These are phyloP conservation scores for Silene coronaria DNA, from an alignment of 179 eudicot species.

Conservation along the genomic window DNA sequence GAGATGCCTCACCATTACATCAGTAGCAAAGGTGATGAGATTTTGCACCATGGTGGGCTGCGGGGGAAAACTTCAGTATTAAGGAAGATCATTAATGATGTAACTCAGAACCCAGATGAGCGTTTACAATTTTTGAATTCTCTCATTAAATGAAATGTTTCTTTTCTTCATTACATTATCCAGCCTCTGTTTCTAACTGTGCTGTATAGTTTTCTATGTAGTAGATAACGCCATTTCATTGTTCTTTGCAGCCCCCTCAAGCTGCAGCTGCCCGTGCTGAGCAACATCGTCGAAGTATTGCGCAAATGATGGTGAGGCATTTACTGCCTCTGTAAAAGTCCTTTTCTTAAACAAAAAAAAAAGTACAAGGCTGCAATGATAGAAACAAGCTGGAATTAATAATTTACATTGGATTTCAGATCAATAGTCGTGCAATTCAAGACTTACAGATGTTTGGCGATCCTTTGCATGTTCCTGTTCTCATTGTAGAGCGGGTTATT, in stretches of 20 bases:
- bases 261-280: conserved; percentile 86
- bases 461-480: conserved; percentile 76
- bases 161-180: background rate
- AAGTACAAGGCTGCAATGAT: background rate
- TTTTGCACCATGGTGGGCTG: conserved; percentile 38
- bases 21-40: conserved; percentile 58
- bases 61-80: conserved; percentile 52
- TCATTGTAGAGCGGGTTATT: conserved; percentile 76
- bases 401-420: conserved; percentile 41
- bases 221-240: background rate
- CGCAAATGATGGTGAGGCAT: conserved; percentile 85
- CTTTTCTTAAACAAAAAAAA: background rate
- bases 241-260: conserved; percentile 75
- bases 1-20: conserved; percentile 93
- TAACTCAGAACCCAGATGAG: conserved; percentile 19
- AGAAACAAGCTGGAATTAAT: conserved; percentile 18
- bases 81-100: conserved; percentile 72
- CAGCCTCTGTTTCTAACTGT: background rate
- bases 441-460: conserved; percentile 91
- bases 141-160: background rate
- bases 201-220: background rate
- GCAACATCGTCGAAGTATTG: conserved; percentile 93
- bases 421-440: conserved; percentile 83
- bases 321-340: background rate
- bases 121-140: conserved; percentile 1